Base-by-base conservation (phyloP, 768 basidiomycete species). In the Leucocoprinus sp. region DNA sequence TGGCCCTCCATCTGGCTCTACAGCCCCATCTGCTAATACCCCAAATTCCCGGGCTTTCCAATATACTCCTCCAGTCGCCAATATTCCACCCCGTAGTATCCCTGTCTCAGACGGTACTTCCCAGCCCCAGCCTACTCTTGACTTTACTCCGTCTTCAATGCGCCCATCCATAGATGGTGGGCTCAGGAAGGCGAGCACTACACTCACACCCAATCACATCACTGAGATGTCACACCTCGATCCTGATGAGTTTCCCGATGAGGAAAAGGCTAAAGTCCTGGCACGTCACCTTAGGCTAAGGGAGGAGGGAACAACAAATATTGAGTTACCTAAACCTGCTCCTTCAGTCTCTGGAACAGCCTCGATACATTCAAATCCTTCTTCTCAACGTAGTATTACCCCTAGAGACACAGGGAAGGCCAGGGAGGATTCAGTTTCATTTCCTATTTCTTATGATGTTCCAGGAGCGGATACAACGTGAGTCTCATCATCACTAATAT, bases 391-490 rank as follows among this genome's bases (percentile, higher is more conserved):
- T 17, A 48, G 34, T 28, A 18, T 18, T 15, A 29, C 24, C 2
- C 40, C 46, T 19, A 22, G 22, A 24, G 40, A 46, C 43, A 33
- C 51, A 45, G 48, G 63, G 57, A 27, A 50, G 53, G 33, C 50
- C 28, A 55, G 68, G 56, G 75, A 82, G 43, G 72, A 75, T 26
- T 67, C 76, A 0, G 87, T 90, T 43, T 65, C 78, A 1, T 96
- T 95, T 56, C 83, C 89, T n/a, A 82, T 95, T 35, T 85, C 85
- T 1, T 95, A 90, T 59, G 70, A 90, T 63, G 82, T 86, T 3
- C 82, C 77, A 14, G 93, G 93, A 24, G 91, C 85, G 21, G 93
- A 96, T 58, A 80, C 93, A 50, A 96, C 93, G 90, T 93, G 70
- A 70, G 90, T 76, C 39, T 45, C 33, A n/a, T 31, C 29, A 40